Evolutionary conservation across 148 eudicot genomes (phyloP).

Genomic region (Diospyros kaki): DNA sequence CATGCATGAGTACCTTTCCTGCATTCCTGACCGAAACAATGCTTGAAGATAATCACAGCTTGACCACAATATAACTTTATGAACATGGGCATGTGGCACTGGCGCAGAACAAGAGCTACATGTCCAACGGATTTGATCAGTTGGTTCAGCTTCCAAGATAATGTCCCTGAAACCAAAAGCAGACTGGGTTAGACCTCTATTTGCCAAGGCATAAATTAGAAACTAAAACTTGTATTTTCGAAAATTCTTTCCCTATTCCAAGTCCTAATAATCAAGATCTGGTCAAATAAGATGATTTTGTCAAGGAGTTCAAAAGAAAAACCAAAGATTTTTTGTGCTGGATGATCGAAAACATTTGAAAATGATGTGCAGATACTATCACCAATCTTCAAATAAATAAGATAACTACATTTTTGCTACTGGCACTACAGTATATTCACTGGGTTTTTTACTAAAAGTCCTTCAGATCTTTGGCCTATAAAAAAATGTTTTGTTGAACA

Average conservation of each 20-base stretch:
- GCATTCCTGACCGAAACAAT: conserved; percentile 83
- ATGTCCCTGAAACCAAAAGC: conserved; percentile 55
- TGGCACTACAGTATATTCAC: conserved; percentile 2
- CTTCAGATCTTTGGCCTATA: neutral
- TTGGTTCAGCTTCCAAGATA: conserved; percentile 58
- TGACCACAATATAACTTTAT: conserved; percentile 59
- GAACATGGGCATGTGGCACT: conserved; percentile 72
- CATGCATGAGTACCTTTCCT: conserved; percentile 57
- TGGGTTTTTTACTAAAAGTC: neutral
- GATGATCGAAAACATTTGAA: neutral
- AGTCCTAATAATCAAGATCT: neutral
- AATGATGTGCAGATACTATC: neutral
- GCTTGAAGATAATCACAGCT: conserved; percentile 64
- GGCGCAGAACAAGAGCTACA: conserved; percentile 45
- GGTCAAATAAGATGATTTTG: neutral
- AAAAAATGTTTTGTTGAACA: neutral
- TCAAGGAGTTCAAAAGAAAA: neutral
- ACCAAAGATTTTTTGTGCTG: neutral
- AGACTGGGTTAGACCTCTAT: conserved; percentile 9
- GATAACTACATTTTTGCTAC: no score
- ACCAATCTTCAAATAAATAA: neutral
- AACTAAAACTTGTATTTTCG: neutral
- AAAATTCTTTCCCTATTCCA: neutral
- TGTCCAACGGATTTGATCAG: conserved; percentile 33
- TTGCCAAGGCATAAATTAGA: neutral